Conservation (phyloP, 305 asterid species). For the Rubia tinctorum region DNA sequence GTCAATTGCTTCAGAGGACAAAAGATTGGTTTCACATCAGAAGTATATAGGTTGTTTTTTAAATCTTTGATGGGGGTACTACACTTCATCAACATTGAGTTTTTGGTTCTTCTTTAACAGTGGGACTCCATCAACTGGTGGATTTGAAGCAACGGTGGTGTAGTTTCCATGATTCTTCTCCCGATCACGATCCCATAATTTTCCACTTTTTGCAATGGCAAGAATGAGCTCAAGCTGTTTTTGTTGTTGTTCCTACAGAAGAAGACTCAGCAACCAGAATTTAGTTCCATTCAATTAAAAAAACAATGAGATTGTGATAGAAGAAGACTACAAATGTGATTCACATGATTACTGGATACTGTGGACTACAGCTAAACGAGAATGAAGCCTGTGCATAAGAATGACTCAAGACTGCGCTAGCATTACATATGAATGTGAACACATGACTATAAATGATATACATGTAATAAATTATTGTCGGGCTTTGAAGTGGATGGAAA, state of each 20-base stretch:
- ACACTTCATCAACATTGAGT: conserved; percentile 19
- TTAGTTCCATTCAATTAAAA: background rate
- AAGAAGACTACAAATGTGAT: background rate
- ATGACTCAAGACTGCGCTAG: background rate
- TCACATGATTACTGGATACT: background rate
- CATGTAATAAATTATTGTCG: background rate
- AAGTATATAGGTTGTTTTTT: background rate
- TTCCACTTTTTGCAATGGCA: conserved; percentile 60
- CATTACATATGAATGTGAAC: background rate
- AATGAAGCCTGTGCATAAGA: background rate
- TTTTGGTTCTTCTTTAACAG: conserved; percentile 13
- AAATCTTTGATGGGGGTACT: background rate
- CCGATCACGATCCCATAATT: conserved; percentile 42
- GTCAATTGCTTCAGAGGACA: conserved; percentile 8
- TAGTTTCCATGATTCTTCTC: conserved; percentile 25
- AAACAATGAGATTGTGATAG: background rate
- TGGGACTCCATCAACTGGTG: conserved; percentile 29
- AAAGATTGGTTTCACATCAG: background rate
- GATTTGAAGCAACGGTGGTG: conserved; percentile 28
- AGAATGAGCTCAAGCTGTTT: conserved; percentile 83
- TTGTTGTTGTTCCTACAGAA: conserved; percentile 72
- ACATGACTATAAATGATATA: background rate
- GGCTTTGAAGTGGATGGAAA: background rate
- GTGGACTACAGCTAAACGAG: background rate
- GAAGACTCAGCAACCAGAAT: conserved; percentile 13